Evolutionary conservation across 768 basidiomycete genomes (phyloP), one percentile per base, ranked within the genome.

Genomic region (Erythrobasidium yunnanense): DNA sequence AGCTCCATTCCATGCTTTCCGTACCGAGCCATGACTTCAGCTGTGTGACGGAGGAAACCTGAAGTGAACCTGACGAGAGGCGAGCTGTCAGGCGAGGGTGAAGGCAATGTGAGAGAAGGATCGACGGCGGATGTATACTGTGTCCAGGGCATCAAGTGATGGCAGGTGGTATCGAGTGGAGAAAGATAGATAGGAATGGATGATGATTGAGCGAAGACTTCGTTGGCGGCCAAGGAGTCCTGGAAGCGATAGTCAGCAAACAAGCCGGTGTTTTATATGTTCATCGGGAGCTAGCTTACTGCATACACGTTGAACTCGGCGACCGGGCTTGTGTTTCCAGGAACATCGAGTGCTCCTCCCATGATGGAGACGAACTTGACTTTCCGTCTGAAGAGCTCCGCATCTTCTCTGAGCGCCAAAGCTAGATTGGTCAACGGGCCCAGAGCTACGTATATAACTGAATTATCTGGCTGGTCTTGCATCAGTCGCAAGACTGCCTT

Each of bases 311-410:
- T 76, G 88, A 90, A 93, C 75, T 95, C 91, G 66, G 90, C 86
- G 2, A 82, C 80, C 6, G 89, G 83, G 25, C 80, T 83, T 0
- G 85, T 86, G 70, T 93, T 96, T 1, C 91, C 91, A 0, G 91
- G 89, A 32, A 89, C 87, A 69, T 92, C 89, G 23, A 96, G 75
- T 1, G 90, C 87, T 15, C 90, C 91, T n/a, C 91, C 91, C 90
- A 96, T 93, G 74, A 84, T 85, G 22, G 91, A 77, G 6, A 96
- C 78, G n/a, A 84, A 81, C 3, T 84, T 63, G 27, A 77, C 76
- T 0, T 82, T 82, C 13, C 81, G 76, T 6, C 77, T 76, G 30
- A 90, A 78, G 11, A 81, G 77, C 34, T 78, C 73, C 8, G 81
- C 79, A 69, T 88, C 81, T 46, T 78, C 71, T 5, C 80, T 81